Conservation (phyloP, 192 early-diverging fungal genomes). For the Backusella australiensis region DNA sequence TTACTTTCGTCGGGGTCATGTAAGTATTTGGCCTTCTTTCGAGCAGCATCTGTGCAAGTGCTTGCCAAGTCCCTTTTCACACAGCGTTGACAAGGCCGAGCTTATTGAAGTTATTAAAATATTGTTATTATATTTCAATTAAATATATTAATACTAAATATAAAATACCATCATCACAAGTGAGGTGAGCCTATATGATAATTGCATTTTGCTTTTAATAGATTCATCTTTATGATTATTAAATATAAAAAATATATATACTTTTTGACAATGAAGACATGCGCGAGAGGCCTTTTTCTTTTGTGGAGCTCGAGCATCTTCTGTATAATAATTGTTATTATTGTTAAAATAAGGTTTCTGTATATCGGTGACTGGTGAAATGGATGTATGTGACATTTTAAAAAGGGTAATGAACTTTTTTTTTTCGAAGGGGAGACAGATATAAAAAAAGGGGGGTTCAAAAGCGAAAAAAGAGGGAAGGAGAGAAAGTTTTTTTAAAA, state of each 20-base stretch:
- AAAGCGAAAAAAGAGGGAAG: neutral
- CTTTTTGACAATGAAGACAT: slow-evolving; percentile 15
- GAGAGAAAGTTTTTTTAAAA: neutral
- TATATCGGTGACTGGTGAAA: neutral
- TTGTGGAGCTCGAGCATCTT: neutral
- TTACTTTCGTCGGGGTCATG: slow-evolving; percentile 48
- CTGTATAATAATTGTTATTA: slow-evolving; percentile 5
- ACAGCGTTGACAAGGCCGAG: slow-evolving; percentile 86
- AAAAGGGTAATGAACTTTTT: neutral
- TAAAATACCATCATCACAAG: slow-evolving; percentile 14
- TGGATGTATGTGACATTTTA: neutral
- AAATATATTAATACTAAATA: neutral
- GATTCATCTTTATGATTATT: neutral
- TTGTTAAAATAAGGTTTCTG: neutral
- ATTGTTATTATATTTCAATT: neutral
- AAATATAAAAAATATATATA: neutral
- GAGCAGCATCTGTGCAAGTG: slow-evolving; percentile 77
- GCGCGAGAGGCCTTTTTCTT: neutral
- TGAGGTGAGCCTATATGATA: slow-evolving; percentile 3
- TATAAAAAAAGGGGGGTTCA: neutral
- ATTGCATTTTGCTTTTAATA: neutral
- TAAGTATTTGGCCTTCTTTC: slow-evolving; percentile 93
- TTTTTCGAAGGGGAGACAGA: neutral
- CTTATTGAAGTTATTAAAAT: slow-evolving; percentile 27
- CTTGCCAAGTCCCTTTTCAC: slow-evolving; percentile 72